Base-by-base conservation (phyloP, 768 basidiomycete species). In the Collybiopsis confluens region DNA sequence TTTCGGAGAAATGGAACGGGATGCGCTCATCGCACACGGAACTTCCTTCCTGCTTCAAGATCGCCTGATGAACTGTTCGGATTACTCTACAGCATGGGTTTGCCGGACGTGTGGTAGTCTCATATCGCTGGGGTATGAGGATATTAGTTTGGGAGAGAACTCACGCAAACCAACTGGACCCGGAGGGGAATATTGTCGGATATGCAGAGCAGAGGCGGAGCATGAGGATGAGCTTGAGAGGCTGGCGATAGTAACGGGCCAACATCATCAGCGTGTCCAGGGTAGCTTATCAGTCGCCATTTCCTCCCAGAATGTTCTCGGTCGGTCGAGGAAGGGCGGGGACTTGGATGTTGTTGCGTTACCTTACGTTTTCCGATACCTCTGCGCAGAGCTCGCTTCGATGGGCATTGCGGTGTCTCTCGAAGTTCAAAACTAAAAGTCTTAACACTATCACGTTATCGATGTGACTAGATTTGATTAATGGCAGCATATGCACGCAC, bases 1-100 rank as follows among this genome's bases (percentile, higher is more conserved):
- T 52, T 98, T 99, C 67, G 97, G 97, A 62, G 97, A 99, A 75
- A 99, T 99, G 97, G 97, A 99, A 70, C 90, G 97, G 50, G 97
- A 99, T 66, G 97, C 97, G 10, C 81, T 99, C 48, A 95, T 99
- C 61, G 97, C 97, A 2, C 97, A 99, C 69, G 97, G 97, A 42
- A 97, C 97, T 13, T 94, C 95, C 1, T 99, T 97, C 86, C 79
- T 99, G 37, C 82, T 99, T 21, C 97, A 99, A 76, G 97, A 99
- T 72, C 81, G 97, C 54, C 73, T 99, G 65, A 98, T 99, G 97
- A 99, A 99, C 72, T 99, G 97, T 67, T 98, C 96, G 24, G 97
- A 99, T 71, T 99, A 98, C 70, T 98, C 97, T 24, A 98, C 94
- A 0, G 92, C 97, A 3, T 99, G 97, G 97, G 95, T 98, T 10